Evolutionary conservation across 208 protist genomes (phyloP).

Genomic region (Trypanosoma theileri): DNA sequence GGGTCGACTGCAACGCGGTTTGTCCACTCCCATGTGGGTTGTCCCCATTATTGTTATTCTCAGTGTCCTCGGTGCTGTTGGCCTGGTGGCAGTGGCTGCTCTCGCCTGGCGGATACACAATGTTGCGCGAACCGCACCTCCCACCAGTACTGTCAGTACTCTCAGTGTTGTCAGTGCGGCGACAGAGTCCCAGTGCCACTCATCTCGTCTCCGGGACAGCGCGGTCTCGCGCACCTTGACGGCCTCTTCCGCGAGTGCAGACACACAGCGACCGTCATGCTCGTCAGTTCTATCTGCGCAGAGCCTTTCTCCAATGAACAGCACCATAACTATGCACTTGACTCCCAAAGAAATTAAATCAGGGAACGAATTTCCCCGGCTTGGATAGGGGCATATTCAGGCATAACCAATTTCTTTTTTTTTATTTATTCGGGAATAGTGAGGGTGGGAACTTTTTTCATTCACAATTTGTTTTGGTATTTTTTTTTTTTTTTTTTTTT

Average conservation of each 20-base stretch:
- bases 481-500: no score
- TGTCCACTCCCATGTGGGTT: constrained; percentile 2
- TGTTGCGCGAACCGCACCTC: background rate
- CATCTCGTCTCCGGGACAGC: background rate
- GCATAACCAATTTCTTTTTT: no score
- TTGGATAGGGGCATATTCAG: no score
- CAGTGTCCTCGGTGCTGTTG: background rate
- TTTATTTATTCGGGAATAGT: no score
- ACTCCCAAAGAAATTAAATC: background rate
- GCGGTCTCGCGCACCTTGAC: background rate
- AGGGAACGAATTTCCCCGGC: background rate
- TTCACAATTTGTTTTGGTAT: no score
- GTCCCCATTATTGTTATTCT: background rate
- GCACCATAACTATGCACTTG: background rate
- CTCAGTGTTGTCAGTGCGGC: background rate
- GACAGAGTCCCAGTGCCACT: no score
- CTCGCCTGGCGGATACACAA: background rate
- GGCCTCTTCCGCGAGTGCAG: background rate
- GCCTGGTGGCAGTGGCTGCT: background rate
- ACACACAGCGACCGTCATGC: background rate
- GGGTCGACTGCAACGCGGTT: background rate
- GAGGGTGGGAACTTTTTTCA: no score
- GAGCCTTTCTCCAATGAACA: background rate
- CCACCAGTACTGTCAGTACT: no score
- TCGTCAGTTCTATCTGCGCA: background rate